Percentiles rank a stretch among this genome's conserved stretches.
These are phyloP conservation scores for Scortechinia acanthostroma DNA, from an alignment of 2,329 filamentous ascomycete species.

Conservation along the genomic window DNA sequence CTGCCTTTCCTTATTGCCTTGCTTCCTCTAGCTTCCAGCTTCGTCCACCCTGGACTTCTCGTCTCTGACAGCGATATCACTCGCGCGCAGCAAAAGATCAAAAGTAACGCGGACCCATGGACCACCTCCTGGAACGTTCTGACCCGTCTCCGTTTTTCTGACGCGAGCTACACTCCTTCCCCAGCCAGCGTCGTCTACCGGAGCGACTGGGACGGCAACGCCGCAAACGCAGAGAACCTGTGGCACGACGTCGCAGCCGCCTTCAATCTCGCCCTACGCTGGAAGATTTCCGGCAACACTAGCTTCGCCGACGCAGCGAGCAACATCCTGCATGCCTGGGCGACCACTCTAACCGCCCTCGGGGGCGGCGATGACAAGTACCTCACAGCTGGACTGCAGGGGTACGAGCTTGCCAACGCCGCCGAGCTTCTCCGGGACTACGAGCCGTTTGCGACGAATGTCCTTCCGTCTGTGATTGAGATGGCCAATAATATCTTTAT, in stretches of 20 bases:
- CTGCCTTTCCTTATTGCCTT: too few relatives aligned
- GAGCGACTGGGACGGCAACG: slow-evolving; percentile 13
- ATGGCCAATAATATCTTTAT: slow-evolving; percentile 27
- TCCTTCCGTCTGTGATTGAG: slow-evolving; percentile 8
- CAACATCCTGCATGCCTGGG: slow-evolving; percentile 27
- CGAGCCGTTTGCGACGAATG: slow-evolving; percentile 9
- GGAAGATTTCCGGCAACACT: slow-evolving; percentile 25
- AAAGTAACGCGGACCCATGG: slow-evolving; percentile 21
- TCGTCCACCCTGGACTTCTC: slow-evolving; percentile 21
- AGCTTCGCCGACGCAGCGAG: slow-evolving; percentile 24
- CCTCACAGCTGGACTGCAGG: slow-evolving; percentile 31
- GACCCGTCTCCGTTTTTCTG: slow-evolving; percentile 13
- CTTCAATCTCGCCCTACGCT: slow-evolving; percentile 27
- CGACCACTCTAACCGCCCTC: slow-evolving; percentile 18
- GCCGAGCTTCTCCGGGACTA: slow-evolving; percentile 30
- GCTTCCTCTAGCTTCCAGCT: too few relatives aligned
- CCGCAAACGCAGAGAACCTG: slow-evolving; percentile 18
- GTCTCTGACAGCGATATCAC: slow-evolving; percentile 25
- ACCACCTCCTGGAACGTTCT: slow-evolving; percentile 21
- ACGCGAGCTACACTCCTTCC: slow-evolving; percentile 14
- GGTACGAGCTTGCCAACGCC: slow-evolving; percentile 35
- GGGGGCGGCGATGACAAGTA: slow-evolving; percentile 23
- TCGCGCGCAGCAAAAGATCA: slow-evolving; percentile 26
- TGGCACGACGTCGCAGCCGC: slow-evolving; percentile 24
- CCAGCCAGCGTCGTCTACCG: slow-evolving; percentile 22